phyloP scores from a whole-genome alignment of 371 early-diverging fungal species.

The Mucor circinelloides region DNA sequence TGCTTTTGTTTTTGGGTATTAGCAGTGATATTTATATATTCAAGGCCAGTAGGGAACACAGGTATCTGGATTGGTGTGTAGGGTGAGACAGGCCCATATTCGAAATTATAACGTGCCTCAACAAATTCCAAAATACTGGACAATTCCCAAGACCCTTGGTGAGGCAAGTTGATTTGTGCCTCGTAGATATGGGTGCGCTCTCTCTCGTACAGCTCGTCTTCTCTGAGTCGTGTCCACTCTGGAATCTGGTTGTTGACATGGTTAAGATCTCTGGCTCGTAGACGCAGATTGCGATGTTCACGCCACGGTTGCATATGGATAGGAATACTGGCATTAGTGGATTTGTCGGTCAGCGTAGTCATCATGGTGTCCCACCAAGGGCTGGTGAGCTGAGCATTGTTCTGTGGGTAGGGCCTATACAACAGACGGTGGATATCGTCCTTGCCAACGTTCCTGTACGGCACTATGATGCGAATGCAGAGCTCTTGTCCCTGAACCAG shows the following conservation, averaged over 20 bases:
- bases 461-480: conserved; percentile 32
- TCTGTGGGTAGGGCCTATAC: conserved; percentile 27
- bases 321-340: conserved; percentile 28
- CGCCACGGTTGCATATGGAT: conserved; percentile 39
- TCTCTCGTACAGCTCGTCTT: conserved; percentile 30
- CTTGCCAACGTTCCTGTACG: conserved; percentile 4
- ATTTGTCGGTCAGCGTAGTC: conserved; percentile 13
- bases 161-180: conserved; percentile 36
- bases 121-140: conserved; percentile 45
- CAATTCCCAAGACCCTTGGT: conserved; percentile 38
- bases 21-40: not conserved
- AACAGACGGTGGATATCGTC: conserved; percentile 17
- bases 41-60: conserved; percentile 19
- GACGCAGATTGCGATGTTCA: conserved; percentile 27
- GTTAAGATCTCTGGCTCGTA: conserved; percentile 12
- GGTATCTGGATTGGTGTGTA: conserved; percentile 36
- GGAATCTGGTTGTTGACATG: conserved; percentile 19
- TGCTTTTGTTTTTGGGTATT: not conserved
- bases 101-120: conserved; percentile 54
- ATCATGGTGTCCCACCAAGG: conserved; percentile 50
- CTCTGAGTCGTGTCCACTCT: conserved; percentile 24
- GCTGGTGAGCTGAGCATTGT: conserved; percentile 12
- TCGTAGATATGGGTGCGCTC: conserved; percentile 49
- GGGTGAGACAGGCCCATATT: conserved; percentile 39
- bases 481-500: conserved; percentile 10